Percentiles rank a stretch among this genome's conserved stretches.
These are phyloP conservation scores for Tuber indicum DNA, from an alignment of 495 filamentous ascomycete genomes.

Conservation along the genomic window DNA sequence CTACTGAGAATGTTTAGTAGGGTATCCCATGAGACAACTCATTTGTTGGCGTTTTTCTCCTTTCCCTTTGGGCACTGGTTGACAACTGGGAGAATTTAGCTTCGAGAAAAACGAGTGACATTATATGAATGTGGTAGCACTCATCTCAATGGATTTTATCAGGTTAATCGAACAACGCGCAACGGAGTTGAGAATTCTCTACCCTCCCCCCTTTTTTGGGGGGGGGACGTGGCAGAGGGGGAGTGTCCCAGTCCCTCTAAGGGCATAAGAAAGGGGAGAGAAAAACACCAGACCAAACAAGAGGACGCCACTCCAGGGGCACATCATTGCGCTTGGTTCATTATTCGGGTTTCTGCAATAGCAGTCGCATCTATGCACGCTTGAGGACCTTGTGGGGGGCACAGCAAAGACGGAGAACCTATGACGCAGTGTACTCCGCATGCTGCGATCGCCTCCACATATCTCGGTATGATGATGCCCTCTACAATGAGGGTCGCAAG, in stretches of 20 bases:
- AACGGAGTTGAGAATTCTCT: background rate
- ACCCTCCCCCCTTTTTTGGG: background rate
- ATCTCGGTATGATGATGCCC: background rate
- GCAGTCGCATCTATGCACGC: background rate
- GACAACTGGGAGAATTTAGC: too few relatives aligned
- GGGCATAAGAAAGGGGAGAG: background rate
- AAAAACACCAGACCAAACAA: background rate
- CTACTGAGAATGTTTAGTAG: too few relatives aligned
- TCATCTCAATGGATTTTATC: background rate
- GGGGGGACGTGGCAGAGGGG: too few relatives aligned
- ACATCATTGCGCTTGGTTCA: background rate
- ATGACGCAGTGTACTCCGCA: background rate
- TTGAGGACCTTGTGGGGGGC: background rate
- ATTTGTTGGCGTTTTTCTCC: background rate
- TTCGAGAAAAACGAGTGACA: background rate
- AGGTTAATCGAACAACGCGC: too few relatives aligned
- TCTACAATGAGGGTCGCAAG: background rate
- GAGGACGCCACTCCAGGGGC: background rate
- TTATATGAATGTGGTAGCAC: background rate
- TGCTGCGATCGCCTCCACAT: background rate
- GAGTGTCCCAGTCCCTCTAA: background rate
- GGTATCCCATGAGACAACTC: background rate
- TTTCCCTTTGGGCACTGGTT: background rate
- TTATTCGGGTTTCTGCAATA: background rate
- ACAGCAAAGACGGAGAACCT: background rate